These are phyloP conservation scores for Phyllosticta ampelicida DNA, from an alignment of 2,329 filamentous ascomycete species.

Conservation along the genomic window DNA sequence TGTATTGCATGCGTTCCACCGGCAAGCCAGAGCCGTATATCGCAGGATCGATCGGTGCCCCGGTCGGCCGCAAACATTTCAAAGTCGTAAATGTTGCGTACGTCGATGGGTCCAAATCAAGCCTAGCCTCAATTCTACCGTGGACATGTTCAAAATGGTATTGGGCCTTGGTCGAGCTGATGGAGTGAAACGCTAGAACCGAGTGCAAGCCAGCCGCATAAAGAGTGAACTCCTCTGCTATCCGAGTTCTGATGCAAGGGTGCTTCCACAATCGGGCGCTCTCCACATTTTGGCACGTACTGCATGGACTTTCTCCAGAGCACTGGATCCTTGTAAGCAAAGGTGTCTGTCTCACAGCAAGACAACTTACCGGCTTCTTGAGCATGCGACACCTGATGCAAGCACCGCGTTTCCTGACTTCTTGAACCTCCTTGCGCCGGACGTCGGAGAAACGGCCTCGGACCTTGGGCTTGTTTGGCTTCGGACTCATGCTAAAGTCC, in stretches of 20 bases:
- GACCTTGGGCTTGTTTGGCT: conserved; percentile 35
- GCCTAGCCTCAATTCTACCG: conserved; percentile 43
- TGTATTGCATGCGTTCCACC: conserved; percentile 10
- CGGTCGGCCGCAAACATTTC: conserved; percentile 25
- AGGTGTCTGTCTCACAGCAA: neutral
- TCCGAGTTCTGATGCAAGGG: conserved; percentile 46
- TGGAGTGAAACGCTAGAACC: conserved; percentile 41
- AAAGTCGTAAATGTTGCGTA: conserved; percentile 38
- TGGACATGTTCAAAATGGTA: conserved; percentile 37
- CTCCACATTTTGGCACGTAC: conserved; percentile 48
- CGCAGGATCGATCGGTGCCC: conserved; percentile 26
- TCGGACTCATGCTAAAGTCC: conserved; percentile 29
- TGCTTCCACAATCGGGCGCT: conserved; percentile 51
- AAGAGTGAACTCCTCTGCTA: conserved; percentile 47
- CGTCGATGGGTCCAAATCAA: conserved; percentile 33
- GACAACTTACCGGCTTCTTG: conserved; percentile 40
- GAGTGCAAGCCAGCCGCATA: conserved; percentile 46
- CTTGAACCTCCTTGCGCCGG: conserved; percentile 48
- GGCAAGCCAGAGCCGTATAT: conserved; percentile 17
- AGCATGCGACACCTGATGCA: conserved; percentile 54
- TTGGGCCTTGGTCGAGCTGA: conserved; percentile 38
- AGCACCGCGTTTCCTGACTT: conserved; percentile 49
- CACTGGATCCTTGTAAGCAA: conserved; percentile 24
- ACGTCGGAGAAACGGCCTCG: conserved; percentile 47
- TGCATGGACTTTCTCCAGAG: conserved; percentile 49